phyloP scores from a whole-genome alignment of 75 land plant genomes.

The Pseudotsuga menziesii region DNA sequence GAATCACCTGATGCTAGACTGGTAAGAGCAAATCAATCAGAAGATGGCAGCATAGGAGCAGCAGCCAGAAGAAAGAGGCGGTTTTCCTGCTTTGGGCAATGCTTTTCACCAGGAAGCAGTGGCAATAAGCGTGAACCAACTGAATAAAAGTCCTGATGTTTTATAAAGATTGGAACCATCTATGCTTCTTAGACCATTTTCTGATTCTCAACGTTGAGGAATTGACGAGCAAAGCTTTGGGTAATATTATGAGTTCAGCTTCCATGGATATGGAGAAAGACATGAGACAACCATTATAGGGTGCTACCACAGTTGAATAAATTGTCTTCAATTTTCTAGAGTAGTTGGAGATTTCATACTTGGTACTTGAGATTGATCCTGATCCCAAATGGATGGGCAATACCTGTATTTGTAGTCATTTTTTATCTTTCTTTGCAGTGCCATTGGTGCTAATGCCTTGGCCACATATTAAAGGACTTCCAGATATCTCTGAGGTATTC shows the following conservation, averaged over 20 bases:
- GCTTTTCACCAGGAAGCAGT: conserved; percentile 6
- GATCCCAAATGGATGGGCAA: background rate
- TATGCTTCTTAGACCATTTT: background rate
- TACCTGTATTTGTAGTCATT: background rate
- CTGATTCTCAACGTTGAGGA: background rate
- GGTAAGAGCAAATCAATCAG: conserved; percentile 6
- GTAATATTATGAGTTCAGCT: background rate
- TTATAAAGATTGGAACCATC: background rate
- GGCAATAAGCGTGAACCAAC: background rate
- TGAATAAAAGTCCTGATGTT: background rate
- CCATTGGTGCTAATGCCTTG: background rate
- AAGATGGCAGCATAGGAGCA: conserved; percentile 3
- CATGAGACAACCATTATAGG: background rate
- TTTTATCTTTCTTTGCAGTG: background rate
- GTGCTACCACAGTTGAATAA: background rate
- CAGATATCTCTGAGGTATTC: background rate
- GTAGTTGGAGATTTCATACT: background rate
- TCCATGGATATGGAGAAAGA: background rate
- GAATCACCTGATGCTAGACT: background rate
- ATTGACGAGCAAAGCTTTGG: background rate
- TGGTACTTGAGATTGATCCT: background rate
- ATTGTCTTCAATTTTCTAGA: conserved; percentile 2
- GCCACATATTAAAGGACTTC: background rate
- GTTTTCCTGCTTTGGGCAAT: conserved; percentile 7
- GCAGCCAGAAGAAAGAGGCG: conserved; percentile 7